These are phyloP conservation scores for Berberis thunbergii DNA, from an alignment of 164 flowering plant species.

Conservation along the genomic window DNA sequence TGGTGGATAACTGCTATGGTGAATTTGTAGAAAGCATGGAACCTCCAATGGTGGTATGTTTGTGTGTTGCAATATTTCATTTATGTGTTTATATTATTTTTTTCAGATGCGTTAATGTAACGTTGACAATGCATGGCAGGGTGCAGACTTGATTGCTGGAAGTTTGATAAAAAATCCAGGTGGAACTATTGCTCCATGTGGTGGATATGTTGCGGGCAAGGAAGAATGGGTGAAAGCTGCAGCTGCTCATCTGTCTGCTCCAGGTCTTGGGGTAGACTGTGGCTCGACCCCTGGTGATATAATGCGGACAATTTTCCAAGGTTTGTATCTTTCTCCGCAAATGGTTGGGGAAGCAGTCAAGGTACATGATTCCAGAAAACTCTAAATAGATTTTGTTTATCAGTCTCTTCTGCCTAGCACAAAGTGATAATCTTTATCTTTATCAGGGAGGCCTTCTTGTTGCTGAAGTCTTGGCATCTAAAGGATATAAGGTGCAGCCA, in stretches of 20 bases:
- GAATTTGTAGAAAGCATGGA: conserved; percentile 79
- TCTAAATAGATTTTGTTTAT: neutral
- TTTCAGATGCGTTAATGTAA: neutral
- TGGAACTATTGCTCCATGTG: conserved; percentile 89
- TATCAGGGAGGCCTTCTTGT: conserved; percentile 58
- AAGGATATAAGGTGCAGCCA: conserved; percentile 75
- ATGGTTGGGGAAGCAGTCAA: conserved; percentile 92
- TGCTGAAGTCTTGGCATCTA: conserved; percentile 79
- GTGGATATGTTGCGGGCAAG: conserved; percentile 86
- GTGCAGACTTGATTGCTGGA: conserved; percentile 90
- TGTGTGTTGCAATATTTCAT: conserved; percentile 11
- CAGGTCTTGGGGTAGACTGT: conserved; percentile 78
- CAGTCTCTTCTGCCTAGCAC: conserved; percentile 1
- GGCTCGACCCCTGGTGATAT: conserved; percentile 84
- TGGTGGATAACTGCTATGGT: conserved; percentile 96
- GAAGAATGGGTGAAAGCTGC: conserved; percentile 72
- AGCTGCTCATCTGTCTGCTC: conserved; percentile 84
- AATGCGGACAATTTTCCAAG: conserved; percentile 75
- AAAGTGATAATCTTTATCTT: conserved; percentile 3
- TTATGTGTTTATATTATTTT: neutral
- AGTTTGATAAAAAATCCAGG: conserved; percentile 92
- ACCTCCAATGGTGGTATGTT: conserved; percentile 79
- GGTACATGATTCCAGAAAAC: conserved; percentile 23
- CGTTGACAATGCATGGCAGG: conserved; percentile 32
- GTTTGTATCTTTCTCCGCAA: conserved; percentile 76